phyloP scores from a whole-genome alignment of 352 stramenopile species.

The Pythium apleroticum region DNA sequence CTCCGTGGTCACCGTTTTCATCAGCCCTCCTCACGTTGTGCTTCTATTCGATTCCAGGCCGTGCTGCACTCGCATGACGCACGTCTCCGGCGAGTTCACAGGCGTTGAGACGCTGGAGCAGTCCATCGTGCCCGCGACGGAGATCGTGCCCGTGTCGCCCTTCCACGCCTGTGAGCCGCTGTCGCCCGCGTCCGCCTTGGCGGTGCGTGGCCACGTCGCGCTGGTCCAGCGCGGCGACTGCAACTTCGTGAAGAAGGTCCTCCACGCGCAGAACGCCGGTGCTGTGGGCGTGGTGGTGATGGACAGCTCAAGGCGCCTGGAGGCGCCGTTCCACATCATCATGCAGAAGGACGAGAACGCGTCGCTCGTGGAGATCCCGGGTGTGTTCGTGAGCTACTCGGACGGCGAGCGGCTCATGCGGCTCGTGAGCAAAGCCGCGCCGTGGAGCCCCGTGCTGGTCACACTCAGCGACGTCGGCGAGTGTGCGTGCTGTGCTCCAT shows the following conservation, averaged over 20 bases:
- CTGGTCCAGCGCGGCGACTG: conserved; percentile 75
- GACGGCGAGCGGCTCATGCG: conserved; percentile 61
- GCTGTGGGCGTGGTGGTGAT: conserved; percentile 75
- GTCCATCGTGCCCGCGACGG: conserved; percentile 28
- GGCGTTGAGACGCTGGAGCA: conserved; percentile 49
- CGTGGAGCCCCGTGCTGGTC: conserved; percentile 59
- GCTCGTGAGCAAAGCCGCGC: conserved; percentile 33
- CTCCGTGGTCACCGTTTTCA: not conserved
- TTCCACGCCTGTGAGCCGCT: conserved; percentile 69
- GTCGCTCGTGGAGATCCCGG: conserved; percentile 58
- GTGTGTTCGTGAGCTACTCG: conserved; percentile 68
- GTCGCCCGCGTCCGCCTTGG: conserved; percentile 14
- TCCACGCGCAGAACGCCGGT: conserved; percentile 57
- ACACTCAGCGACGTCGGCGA: conserved; percentile 62
- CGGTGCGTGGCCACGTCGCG: conserved; percentile 64
- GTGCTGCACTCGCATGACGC: conserved; percentile 52
- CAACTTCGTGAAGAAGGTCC: conserved; percentile 57
- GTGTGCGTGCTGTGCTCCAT: conserved; percentile 33
- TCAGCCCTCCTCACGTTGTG: not conserved
- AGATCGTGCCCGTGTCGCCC: conserved; percentile 49
- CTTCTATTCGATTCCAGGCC: conserved; percentile 34
- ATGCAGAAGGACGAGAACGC: conserved; percentile 85
- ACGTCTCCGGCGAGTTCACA: conserved; percentile 81
- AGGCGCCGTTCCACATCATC: conserved; percentile 80
- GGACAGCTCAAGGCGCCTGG: conserved; percentile 49